Percentiles rank a stretch among this genome's conserved stretches.
These are phyloP conservation scores for Cudoniella acicularis DNA, from an alignment of 495 filamentous ascomycete genomes.

Conservation along the genomic window DNA sequence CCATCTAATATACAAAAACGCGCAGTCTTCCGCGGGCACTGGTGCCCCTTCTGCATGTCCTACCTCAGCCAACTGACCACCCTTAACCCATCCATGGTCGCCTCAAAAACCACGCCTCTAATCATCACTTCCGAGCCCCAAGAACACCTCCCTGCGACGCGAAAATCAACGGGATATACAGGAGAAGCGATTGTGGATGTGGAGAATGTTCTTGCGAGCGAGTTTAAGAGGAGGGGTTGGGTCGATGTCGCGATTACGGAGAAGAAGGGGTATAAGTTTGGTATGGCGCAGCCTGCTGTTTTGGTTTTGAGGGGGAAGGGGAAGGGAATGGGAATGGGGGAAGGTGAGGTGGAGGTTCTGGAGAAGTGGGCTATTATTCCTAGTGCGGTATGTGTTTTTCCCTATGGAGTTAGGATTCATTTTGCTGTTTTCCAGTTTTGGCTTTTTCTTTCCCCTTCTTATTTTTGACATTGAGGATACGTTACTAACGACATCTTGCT, in stretches of 20 bases:
- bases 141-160: slow-evolving; percentile 5
- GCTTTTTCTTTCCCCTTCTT: neutral
- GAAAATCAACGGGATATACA: slow-evolving; percentile 11
- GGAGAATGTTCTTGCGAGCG: slow-evolving; percentile 8
- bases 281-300: slow-evolving; percentile 26
- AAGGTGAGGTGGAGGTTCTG: slow-evolving; percentile 8
- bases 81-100: slow-evolving; percentile 11
- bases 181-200: slow-evolving; percentile 19
- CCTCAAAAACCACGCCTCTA: slow-evolving; percentile 12
- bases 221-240: slow-evolving; percentile 6
- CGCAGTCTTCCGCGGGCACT: slow-evolving; percentile 12
- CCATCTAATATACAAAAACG: neutral
- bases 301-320: slow-evolving; percentile 8
- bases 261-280: slow-evolving; percentile 23
- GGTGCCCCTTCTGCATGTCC: slow-evolving; percentile 24
- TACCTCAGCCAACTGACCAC: slow-evolving; percentile 20
- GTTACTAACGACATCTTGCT: too few relatives aligned
- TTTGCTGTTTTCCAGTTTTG: too few relatives aligned
- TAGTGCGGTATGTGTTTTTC: slow-evolving; percentile 7
- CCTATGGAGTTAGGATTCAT: too few relatives aligned
- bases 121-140: slow-evolving; percentile 21
- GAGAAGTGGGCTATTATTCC: slow-evolving; percentile 25
- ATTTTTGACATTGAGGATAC: too few relatives aligned
- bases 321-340: neutral
- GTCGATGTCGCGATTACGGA: slow-evolving; percentile 23